These are phyloP conservation scores for Rhizophagus prolifer DNA, from an alignment of 192 early-diverging fungal genomes.

Conservation along the genomic window DNA sequence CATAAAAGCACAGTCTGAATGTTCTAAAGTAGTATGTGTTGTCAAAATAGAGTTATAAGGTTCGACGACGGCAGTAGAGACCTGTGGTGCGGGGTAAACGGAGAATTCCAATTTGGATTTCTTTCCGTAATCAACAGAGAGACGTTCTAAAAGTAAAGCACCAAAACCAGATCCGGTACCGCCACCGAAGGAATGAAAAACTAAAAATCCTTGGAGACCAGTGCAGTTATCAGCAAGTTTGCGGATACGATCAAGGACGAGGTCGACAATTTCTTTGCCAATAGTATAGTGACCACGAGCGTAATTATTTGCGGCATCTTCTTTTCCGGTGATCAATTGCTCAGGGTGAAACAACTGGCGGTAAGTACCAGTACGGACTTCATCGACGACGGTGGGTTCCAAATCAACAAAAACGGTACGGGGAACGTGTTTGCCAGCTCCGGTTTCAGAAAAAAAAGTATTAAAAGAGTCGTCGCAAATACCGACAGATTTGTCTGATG, in stretches of 20 bases:
- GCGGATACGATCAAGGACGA: conserved; percentile 94
- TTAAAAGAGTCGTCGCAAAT: conserved; percentile 89
- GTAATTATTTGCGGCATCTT: conserved; percentile 99
- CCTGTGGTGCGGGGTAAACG: conserved; percentile 97
- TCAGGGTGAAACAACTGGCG: conserved; percentile 79
- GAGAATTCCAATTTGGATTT: conserved; percentile 99
- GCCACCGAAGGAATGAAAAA: conserved; percentile 99
- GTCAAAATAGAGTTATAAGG: conserved; percentile 99
- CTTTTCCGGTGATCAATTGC: conserved; percentile 99
- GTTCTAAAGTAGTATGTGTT: conserved; percentile 98
- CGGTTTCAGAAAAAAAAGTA: conserved; percentile 99
- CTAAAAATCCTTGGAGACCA: conserved; percentile 98
- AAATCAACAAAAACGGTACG: conserved; percentile 99
- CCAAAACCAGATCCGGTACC: conserved; percentile 99
- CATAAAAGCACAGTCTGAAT: conserved; percentile 99
- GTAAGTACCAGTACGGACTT: conserved; percentile 98
- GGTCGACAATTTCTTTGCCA: conserved; percentile 98
- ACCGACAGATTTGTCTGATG: conserved; percentile 73
- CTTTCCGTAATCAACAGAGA: conserved; percentile 99
- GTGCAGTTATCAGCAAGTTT: conserved; percentile 98
- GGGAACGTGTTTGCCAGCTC: conserved; percentile 98
- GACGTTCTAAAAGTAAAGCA: conserved; percentile 94
- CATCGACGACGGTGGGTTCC: conserved; percentile 95
- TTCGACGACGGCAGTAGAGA: conserved; percentile 96
- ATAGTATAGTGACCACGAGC: conserved; percentile 99